Conservation (phyloP, 2,329 filamentous ascomycete species). For the Colletotrichum costaricense region DNA sequence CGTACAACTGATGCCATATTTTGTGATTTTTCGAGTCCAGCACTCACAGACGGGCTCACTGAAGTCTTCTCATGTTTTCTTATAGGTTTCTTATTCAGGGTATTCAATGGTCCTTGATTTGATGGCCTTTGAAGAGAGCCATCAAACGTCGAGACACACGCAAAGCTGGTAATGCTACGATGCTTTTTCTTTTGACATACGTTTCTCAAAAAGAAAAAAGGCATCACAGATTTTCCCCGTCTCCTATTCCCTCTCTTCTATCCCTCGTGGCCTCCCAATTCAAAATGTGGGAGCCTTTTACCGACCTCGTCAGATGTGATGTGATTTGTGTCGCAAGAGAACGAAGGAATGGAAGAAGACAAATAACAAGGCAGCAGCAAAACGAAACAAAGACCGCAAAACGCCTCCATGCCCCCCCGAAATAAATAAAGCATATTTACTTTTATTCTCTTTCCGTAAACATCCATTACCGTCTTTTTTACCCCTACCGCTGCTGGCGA, state of each 20-base stretch:
- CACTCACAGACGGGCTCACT: background rate
- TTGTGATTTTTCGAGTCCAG: background rate
- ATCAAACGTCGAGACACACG: background rate
- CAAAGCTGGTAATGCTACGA: background rate
- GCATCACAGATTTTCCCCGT: background rate
- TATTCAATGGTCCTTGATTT: conserved; percentile 26
- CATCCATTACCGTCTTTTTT: conserved; percentile 21
- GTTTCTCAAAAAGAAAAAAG: conserved; percentile 13
- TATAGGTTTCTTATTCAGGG: conserved; percentile 22
- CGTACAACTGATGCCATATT: background rate
- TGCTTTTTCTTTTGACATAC: conserved; percentile 7
- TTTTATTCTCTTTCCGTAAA: conserved; percentile 29
- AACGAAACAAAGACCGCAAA: conserved; percentile 18
- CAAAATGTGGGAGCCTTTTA: background rate
- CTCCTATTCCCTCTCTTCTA: background rate
- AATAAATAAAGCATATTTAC: conserved; percentile 28
- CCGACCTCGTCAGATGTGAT: background rate
- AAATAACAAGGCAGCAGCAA: background rate
- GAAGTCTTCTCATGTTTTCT: background rate
- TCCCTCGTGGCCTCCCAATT: background rate
- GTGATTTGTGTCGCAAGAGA: background rate
- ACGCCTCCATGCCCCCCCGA: conserved; percentile 26
- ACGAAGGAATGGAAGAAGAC: background rate
- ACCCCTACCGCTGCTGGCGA: background rate
- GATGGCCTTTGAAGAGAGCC: background rate